phyloP scores from a whole-genome alignment of 352 stramenopile species.

The Phytophthora ramorum region DNA sequence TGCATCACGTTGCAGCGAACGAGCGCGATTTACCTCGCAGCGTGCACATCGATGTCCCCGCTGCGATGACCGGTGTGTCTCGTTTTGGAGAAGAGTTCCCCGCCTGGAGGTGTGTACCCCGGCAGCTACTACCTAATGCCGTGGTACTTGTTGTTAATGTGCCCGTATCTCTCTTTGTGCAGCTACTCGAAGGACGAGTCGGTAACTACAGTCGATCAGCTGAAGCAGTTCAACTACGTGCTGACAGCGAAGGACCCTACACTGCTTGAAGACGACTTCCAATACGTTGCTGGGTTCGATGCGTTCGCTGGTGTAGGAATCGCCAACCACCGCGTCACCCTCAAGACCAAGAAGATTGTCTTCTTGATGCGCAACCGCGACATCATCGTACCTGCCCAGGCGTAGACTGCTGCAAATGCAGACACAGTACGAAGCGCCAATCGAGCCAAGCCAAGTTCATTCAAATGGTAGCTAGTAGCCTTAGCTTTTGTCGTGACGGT shows the following conservation, averaged over 20 bases:
- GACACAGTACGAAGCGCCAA: background rate
- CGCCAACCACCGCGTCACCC: slow-evolving; percentile 40
- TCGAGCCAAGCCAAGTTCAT: background rate
- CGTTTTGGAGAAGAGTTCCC: slow-evolving; percentile 86
- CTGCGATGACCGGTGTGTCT: slow-evolving; percentile 95
- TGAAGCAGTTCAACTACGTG: slow-evolving; percentile 69
- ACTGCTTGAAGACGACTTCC: slow-evolving; percentile 48
- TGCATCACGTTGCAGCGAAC: slow-evolving; percentile 57
- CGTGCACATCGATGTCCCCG: slow-evolving; percentile 93
- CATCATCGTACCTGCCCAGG: slow-evolving; percentile 3
- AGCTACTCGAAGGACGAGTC: slow-evolving; percentile 87
- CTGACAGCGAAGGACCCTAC: slow-evolving; percentile 56
- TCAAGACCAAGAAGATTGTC: slow-evolving; percentile 60
- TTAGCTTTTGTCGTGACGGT: background rate
- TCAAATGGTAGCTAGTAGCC: background rate
- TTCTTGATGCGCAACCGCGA: slow-evolving; percentile 63
- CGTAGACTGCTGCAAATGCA: background rate
- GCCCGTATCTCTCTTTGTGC: background rate
- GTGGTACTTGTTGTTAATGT: background rate
- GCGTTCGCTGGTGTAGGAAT: slow-evolving; percentile 54
- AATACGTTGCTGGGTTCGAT: slow-evolving; percentile 55
- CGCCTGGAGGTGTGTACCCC: slow-evolving; percentile 62
- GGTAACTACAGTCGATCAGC: slow-evolving; percentile 48
- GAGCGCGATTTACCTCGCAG: slow-evolving; percentile 41
- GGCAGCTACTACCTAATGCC: background rate